Evolutionary conservation across 1,284 basidiomycete species (phyloP).

Genomic region (Ganoderma lucidum): DNA sequence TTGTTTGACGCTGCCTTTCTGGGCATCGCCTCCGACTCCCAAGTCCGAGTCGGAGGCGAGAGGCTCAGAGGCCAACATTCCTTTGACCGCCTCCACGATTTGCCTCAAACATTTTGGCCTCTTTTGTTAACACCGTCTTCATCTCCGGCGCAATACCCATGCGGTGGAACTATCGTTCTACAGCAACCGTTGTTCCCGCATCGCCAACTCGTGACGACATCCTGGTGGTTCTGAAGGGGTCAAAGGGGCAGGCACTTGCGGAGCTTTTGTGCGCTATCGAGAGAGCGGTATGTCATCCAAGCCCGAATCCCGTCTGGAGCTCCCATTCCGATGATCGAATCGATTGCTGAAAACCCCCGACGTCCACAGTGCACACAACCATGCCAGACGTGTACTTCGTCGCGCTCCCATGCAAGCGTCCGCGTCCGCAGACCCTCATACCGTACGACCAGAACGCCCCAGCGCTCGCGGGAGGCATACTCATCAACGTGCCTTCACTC

Average conservation of each 20-base stretch:
- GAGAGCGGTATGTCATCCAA: slow-evolving; percentile 24
- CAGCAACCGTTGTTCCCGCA: slow-evolving; percentile 6
- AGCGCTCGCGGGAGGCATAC: slow-evolving; percentile 13
- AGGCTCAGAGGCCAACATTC: not conserved
- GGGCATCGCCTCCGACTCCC: not conserved
- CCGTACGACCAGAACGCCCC: not conserved
- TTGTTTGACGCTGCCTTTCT: slow-evolving; percentile 20
- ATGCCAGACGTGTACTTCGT: not conserved
- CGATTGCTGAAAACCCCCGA: slow-evolving; percentile 10
- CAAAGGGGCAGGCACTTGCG: slow-evolving; percentile 32
- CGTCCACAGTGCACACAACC: slow-evolving; percentile 7
- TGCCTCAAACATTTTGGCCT: slow-evolving; percentile 2
- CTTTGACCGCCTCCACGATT: slow-evolving; percentile 12
- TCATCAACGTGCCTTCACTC: slow-evolving; percentile 20
- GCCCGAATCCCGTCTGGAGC: slow-evolving; percentile 3
- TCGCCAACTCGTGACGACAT: slow-evolving; percentile 23
- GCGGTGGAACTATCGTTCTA: slow-evolving; percentile 3
- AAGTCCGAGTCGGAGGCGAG: not conserved
- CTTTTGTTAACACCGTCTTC: slow-evolving; percentile 6
- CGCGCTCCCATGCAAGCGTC: slow-evolving; percentile 1
- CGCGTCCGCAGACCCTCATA: not conserved
- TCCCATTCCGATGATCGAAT: slow-evolving; percentile 15
- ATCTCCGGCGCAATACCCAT: not conserved
- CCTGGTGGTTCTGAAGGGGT: slow-evolving; percentile 16
- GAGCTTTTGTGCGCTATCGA: slow-evolving; percentile 22